These are phyloP conservation scores for Dictyostelium brefeldianum DNA, from an alignment of 78 protist genomes.

Conservation along the genomic window DNA sequence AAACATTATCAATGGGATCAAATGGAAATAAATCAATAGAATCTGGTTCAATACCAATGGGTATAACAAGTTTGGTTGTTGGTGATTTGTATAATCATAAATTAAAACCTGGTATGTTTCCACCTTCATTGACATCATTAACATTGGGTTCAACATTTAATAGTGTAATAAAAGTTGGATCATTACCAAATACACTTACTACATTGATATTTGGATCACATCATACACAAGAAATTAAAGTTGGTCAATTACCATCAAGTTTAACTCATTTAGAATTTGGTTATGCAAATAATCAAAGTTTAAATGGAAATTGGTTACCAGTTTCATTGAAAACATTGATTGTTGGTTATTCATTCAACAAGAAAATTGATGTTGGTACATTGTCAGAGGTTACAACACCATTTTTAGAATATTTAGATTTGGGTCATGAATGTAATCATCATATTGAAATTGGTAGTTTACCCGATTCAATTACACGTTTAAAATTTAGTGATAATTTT, in stretches of 20 bases:
- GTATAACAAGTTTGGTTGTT: background rate
- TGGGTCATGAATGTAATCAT: slow-evolving; percentile 6
- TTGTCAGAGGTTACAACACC: background rate
- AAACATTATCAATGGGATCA: background rate
- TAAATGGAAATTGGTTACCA: background rate
- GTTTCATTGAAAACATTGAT: background rate
- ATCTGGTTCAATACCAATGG: background rate
- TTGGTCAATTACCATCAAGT: background rate
- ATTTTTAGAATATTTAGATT: slow-evolving; percentile 24
- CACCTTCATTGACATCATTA: background rate
- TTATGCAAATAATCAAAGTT: too few relatives aligned
- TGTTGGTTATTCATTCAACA: background rate
- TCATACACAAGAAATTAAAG: background rate
- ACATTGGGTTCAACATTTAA: background rate
- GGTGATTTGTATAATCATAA: background rate
- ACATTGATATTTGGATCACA: background rate
- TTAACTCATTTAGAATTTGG: background rate
- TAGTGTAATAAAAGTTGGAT: background rate
- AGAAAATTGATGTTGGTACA: background rate
- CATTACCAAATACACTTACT: background rate
- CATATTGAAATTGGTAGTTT: background rate
- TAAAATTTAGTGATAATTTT: background rate
- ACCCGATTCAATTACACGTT: background rate
- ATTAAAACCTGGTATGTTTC: background rate
- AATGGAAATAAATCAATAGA: background rate